Percentiles rank a stretch among this genome's conserved stretches.
Evolutionary conservation across 1,284 basidiomycete species (phyloP).

Genomic region (Tranzscheliella williamsii): DNA sequence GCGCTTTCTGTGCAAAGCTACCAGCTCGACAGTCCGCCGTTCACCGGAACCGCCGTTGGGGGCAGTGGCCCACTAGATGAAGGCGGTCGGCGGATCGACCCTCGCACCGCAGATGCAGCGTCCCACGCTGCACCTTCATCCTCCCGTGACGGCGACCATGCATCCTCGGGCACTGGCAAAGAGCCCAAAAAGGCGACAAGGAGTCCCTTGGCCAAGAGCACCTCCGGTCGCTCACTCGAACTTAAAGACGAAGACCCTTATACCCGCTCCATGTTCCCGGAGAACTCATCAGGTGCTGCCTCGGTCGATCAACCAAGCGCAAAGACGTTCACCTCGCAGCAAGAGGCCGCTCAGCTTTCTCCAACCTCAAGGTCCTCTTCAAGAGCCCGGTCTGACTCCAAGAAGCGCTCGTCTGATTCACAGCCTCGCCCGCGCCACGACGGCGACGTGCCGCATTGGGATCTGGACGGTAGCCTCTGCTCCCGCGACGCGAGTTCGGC

Average conservation of each 20-base stretch:
- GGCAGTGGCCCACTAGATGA: conserved; percentile 42
- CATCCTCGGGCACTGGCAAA: conserved; percentile 1
- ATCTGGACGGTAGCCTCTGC: conserved; percentile 28
- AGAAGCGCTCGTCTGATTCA: background rate
- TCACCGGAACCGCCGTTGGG: conserved; percentile 54
- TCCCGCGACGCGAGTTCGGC: conserved; percentile 27
- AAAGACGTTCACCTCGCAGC: too few species aligned
- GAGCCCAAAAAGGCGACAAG: conserved; percentile 3
- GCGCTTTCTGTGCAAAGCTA: conserved; percentile 58
- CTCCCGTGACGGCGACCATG: background rate
- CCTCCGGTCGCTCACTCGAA: background rate
- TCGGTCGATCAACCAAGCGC: background rate
- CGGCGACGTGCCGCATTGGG: conserved; percentile 46
- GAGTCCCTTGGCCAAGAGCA: conserved; percentile 17
- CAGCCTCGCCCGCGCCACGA: conserved; percentile 13
- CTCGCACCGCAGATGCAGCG: conserved; percentile 2
- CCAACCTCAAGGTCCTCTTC: background rate
- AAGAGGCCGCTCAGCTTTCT: background rate
- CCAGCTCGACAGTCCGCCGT: conserved; percentile 58
- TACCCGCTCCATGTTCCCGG: conserved; percentile 18
- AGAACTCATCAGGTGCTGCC: background rate
- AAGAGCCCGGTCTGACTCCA: background rate
- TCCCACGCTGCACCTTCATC: background rate
- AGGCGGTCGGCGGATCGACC: conserved; percentile 18
- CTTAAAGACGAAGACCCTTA: conserved; percentile 25